Evolutionary conservation across 805 yeast genomes (phyloP).

Genomic region (Metschnikowia bowlesiae): DNA sequence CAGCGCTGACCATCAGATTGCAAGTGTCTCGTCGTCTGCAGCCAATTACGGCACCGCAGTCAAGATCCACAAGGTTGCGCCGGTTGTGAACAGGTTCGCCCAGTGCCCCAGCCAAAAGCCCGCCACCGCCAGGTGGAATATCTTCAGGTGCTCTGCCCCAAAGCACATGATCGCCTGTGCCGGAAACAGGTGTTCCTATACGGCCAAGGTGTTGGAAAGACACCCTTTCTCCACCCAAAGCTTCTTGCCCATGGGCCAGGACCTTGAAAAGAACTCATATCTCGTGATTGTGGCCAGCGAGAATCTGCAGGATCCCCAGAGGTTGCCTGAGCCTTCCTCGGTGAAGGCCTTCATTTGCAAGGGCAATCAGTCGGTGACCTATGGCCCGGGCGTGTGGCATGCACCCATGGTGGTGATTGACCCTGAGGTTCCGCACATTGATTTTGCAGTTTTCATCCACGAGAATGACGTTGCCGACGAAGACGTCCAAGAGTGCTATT

Average conservation of each 20-base stretch:
- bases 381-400: slow-evolving; percentile 86
- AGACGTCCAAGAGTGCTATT: slow-evolving; percentile 77
- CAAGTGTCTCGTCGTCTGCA: slow-evolving; percentile 35
- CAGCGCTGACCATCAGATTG: slow-evolving; percentile 71
- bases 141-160: slow-evolving; percentile 79
- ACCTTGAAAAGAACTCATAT: slow-evolving; percentile 47
- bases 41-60: slow-evolving; percentile 96
- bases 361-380: slow-evolving; percentile 88
- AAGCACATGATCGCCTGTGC: slow-evolving; percentile 44
- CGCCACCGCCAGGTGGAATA: slow-evolving; percentile 70
- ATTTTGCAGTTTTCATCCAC: slow-evolving; percentile 84
- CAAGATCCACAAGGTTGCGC: slow-evolving; percentile 70
- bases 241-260: slow-evolving; percentile 83
- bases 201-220: slow-evolving; percentile 72
- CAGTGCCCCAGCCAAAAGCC: slow-evolving; percentile 43
- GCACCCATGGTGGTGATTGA: slow-evolving; percentile 92
- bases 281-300: slow-evolving; percentile 76
- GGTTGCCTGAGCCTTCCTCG: slow-evolving; percentile 57
- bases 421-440: slow-evolving; percentile 46
- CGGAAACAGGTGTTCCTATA: slow-evolving; percentile 29
- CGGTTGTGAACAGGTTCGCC: slow-evolving; percentile 50
- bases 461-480: slow-evolving; percentile 77
- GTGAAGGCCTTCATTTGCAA: slow-evolving; percentile 66
- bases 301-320: slow-evolving; percentile 29
- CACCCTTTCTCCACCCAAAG: slow-evolving; percentile 90